phyloP scores from a whole-genome alignment of 2,329 filamentous ascomycete genomes.

The Alternaria rosae region DNA sequence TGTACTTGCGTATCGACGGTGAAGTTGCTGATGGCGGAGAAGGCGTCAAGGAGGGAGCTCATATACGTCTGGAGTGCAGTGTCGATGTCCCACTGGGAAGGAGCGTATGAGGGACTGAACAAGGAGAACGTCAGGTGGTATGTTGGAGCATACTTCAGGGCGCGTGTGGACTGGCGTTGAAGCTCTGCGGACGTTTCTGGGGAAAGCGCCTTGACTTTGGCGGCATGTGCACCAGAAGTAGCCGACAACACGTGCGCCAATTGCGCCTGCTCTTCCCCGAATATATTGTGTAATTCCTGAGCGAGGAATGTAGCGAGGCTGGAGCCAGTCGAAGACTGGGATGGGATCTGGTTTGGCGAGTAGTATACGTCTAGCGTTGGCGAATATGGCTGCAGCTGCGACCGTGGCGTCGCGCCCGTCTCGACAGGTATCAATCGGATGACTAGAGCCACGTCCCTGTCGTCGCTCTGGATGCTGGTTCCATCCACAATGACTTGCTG shows the following conservation, averaged over 20 bases:
- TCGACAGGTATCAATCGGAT: constrained; percentile 74
- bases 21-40: constrained; percentile 89
- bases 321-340: constrained; percentile 73
- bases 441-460: constrained; percentile 67
- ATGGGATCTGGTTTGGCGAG: constrained; percentile 71
- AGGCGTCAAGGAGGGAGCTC: constrained; percentile 77
- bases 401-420: constrained; percentile 59
- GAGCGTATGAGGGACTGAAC: constrained; percentile 79
- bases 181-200: constrained; percentile 61
- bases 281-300: constrained; percentile 76
- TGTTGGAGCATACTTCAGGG: constrained; percentile 88
- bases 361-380: constrained; percentile 81
- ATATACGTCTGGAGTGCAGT: constrained; percentile 81
- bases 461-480: constrained; percentile 40
- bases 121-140: constrained; percentile 97
- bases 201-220: constrained; percentile 61
- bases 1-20: constrained; percentile 97
- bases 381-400: constrained; percentile 72
- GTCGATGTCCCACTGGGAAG: constrained; percentile 92
- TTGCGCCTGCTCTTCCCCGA: constrained; percentile 86
- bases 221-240: constrained; percentile 51
- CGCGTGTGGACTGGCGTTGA: constrained; percentile 75
- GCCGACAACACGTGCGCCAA: constrained; percentile 61
- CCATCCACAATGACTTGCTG: constrained; percentile 42
- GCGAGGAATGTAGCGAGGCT: constrained; percentile 79